Evolutionary conservation across 306 rosid species (phyloP).

Genomic region (Vicia sativa): DNA sequence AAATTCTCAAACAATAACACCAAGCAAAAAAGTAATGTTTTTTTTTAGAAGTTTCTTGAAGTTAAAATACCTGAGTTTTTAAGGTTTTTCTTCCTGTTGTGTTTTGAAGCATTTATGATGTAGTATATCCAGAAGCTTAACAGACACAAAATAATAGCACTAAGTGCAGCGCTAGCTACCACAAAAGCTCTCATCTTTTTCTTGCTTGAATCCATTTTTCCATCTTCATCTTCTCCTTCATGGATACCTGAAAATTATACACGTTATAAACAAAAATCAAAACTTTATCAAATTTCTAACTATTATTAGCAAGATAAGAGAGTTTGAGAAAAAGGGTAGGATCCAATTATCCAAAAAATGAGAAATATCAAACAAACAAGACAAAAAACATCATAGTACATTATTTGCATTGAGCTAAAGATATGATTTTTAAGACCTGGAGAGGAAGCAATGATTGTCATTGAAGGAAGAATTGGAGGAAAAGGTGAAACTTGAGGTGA

Average conservation of each 20-base stretch:
- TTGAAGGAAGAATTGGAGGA: slow-evolving; percentile 55
- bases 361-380: neutral
- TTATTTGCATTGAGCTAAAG: slow-evolving; percentile 43
- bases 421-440: slow-evolving; percentile 60
- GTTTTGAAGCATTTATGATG: slow-evolving; percentile 45
- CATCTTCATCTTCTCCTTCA: slow-evolving; percentile 43
- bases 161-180: slow-evolving; percentile 51
- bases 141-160: slow-evolving; percentile 46
- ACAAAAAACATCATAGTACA: neutral
- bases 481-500: slow-evolving; percentile 48
- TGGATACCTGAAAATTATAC: slow-evolving; percentile 49
- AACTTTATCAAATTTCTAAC: slow-evolving; percentile 19
- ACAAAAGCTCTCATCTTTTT: slow-evolving; percentile 57
- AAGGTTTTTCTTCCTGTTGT: slow-evolving; percentile 44
- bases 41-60: neutral
- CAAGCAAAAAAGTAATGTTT: neutral
- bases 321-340: slow-evolving; percentile 32
- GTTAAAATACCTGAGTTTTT: slow-evolving; percentile 42
- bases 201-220: slow-evolving; percentile 54
- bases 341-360: slow-evolving; percentile 13
- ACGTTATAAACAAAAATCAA: neutral
- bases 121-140: slow-evolving; percentile 63
- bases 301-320: slow-evolving; percentile 13
- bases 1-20: slow-evolving; percentile 9
- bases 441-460: slow-evolving; percentile 59